Base-by-base conservation (phyloP, 2,329 filamentous ascomycete species). In the Coleophoma eucalyptorum region DNA sequence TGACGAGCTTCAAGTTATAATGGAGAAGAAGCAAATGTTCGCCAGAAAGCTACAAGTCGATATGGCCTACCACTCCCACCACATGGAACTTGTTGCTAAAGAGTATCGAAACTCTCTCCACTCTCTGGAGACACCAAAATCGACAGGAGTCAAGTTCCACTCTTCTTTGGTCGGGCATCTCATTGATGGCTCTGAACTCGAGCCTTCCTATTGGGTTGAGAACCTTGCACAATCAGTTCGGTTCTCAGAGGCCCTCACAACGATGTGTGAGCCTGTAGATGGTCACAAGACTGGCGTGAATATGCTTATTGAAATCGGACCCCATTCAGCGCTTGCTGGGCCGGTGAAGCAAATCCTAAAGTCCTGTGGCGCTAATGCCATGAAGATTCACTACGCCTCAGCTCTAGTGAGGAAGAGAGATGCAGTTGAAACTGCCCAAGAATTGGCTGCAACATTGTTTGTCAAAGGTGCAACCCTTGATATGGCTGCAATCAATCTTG, bases 321-420 rank as follows among this genome's bases (percentile, higher is more conserved):
- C 70, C 1, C 69, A 72, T 49, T 60, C 64, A 16, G 62, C 67
- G 0, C 58, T 73, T 1, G 56, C 55, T 5, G 67, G 65, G 0
- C 69, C 70, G 1, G 50, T 64, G 8, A 61, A 61, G 41, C 59
- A 63, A 48, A 60, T 69, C 63, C 7, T 64, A 55, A 76, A 77
- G 58, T 63, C 66, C 2, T 68, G 74, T 16, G 72, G 71, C 37
- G 65, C 67, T 3, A 67, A 71, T 33, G 70, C 70, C 0, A 68
- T 69, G 44, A 72, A 72, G 51, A 66, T 75, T 31, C 55, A 49
- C 8, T 64, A 62, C 47, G 51, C 52, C 1, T 56, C 19, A 66
- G 69, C 70, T 1, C 74, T 87, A 4, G 61, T 79, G 2, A 76
- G 80, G 33, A 76, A 79, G 20, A 74, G 77, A 50, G 69, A 78